Evolutionary conservation across 208 protist genomes (phyloP).

Genomic region (Leishmania mexicana): DNA sequence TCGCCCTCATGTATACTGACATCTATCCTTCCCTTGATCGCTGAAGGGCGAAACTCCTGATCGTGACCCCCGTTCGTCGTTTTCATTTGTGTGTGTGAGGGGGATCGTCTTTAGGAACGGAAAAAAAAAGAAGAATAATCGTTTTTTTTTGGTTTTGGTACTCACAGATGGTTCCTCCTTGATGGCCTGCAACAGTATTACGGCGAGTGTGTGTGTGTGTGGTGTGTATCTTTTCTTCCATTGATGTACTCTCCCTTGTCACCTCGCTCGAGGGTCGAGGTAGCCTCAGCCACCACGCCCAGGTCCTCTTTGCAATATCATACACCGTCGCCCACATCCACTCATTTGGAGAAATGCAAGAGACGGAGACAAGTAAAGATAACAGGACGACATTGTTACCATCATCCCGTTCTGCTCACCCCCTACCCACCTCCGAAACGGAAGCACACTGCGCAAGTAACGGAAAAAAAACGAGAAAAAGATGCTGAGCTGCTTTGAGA

Average conservation of each 20-base stretch:
- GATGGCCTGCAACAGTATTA: background rate
- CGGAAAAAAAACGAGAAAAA: background rate
- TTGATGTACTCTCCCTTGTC: background rate
- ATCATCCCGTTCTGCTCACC: background rate
- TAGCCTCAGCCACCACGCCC: background rate
- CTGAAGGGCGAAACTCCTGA: background rate
- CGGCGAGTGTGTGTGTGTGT: background rate
- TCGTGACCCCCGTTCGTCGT: background rate
- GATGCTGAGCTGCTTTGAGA: background rate
- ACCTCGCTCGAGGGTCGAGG: background rate
- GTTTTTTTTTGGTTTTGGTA: no score
- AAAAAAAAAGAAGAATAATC: background rate
- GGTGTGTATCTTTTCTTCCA: background rate
- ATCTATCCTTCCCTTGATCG: background rate
- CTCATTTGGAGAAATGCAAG: background rate
- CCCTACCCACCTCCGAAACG: background rate
- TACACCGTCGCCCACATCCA: background rate
- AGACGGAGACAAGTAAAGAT: constrained; percentile 10
- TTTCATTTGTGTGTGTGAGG: background rate
- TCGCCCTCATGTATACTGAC: background rate
- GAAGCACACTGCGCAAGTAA: background rate
- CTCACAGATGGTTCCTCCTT: background rate
- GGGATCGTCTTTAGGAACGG: background rate
- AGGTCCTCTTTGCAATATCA: background rate
- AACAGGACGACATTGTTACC: background rate